Evolutionary conservation across 2,329 filamentous ascomycete species (phyloP).

Genomic region (Trichoderma simmonsii): DNA sequence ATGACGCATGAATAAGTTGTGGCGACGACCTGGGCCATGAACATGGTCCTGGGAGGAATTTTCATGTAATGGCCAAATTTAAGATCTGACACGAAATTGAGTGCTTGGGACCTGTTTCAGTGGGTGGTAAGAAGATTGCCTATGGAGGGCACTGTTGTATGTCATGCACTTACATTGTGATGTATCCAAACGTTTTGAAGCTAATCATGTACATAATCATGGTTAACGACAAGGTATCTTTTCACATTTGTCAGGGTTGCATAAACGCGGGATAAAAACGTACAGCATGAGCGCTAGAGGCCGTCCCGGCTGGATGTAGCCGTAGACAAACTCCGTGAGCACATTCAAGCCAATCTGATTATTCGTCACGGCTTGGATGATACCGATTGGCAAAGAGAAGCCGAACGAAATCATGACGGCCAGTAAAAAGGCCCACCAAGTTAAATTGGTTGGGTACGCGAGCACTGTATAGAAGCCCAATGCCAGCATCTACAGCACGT

Average conservation of each 20-base stretch:
- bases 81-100: conserved; percentile 63
- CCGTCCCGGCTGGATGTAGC: conserved; percentile 70
- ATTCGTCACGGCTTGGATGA: conserved; percentile 67
- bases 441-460: conserved; percentile 63
- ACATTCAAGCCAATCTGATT: conserved; percentile 72
- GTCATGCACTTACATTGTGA: conserved; percentile 47
- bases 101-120: conserved; percentile 51
- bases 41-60: conserved; percentile 64
- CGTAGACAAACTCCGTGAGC: conserved; percentile 69
- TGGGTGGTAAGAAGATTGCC: not conserved
- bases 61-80: conserved; percentile 75
- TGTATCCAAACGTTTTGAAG: conserved; percentile 62
- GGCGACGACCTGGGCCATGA: conserved; percentile 62
- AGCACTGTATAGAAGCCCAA: conserved; percentile 55
- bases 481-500: conserved; percentile 45
- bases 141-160: not conserved
- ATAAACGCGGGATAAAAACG: conserved; percentile 20
- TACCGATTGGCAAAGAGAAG: conserved; percentile 65
- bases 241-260: not conserved
- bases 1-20: conserved; percentile 65
- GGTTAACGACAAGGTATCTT: not conserved
- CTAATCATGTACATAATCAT: conserved; percentile 30
- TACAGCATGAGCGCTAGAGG: conserved; percentile 73
- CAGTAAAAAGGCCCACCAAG: conserved; percentile 71
- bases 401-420: conserved; percentile 61